These are phyloP conservation scores for Trapa bicornis DNA, from an alignment of 345 rosid species.

Conservation along the genomic window DNA sequence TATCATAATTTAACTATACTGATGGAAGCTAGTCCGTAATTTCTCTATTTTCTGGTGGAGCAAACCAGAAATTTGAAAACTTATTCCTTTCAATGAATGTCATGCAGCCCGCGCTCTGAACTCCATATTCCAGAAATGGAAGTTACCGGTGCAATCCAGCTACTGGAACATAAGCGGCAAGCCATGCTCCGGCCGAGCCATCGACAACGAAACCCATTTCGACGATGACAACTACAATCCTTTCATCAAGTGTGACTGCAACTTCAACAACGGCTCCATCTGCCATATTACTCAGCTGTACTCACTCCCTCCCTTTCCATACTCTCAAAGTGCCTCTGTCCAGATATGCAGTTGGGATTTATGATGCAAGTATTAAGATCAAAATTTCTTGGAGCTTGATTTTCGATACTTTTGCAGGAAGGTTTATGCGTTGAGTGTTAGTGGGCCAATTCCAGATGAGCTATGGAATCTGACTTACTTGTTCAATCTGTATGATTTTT, in stretches of 20 bases:
- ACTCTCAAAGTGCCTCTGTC: too few relatives aligned
- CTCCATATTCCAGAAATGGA: constrained; percentile 18
- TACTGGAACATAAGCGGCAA: constrained; percentile 24
- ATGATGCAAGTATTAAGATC: neutral
- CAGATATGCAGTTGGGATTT: neutral
- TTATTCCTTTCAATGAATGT: neutral
- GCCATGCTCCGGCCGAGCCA: constrained; percentile 19
- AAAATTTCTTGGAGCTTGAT: neutral
- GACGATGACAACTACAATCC: constrained; percentile 7
- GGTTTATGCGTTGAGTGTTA: constrained; percentile 22
- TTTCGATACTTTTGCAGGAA: constrained; percentile 11
- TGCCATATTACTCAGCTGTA: constrained; percentile 27
- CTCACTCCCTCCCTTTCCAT: neutral
- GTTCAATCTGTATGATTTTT: constrained; percentile 23
- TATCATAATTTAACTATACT: too few relatives aligned
- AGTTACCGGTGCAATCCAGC: constrained; percentile 1
- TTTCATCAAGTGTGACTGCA: constrained; percentile 20
- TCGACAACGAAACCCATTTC: constrained; percentile 4
- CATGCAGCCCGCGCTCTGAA: constrained; percentile 18
- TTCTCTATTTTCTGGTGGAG: neutral
- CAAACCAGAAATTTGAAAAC: neutral
- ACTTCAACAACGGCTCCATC: constrained; percentile 10
- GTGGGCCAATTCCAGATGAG: constrained; percentile 39
- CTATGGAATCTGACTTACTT: constrained; percentile 39
- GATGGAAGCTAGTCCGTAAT: too few relatives aligned